Evolutionary conservation across 148 eudicot species (phyloP).

Genomic region (Heliamphora exappendiculata): DNA sequence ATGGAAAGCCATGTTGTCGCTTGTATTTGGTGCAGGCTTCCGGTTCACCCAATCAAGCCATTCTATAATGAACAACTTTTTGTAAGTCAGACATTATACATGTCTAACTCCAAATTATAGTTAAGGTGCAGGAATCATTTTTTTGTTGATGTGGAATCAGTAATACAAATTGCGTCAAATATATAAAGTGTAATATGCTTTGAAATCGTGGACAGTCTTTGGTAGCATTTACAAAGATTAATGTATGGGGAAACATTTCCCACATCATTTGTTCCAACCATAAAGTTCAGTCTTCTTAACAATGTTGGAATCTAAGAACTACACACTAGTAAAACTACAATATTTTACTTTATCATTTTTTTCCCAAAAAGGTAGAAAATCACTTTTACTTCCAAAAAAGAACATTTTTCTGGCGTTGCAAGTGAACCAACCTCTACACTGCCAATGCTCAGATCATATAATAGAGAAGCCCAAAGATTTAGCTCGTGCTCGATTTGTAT

Average conservation of each 20-base stretch:
- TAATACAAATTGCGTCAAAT: conserved; percentile 8
- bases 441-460: too few relatives aligned
- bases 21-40: conserved; percentile 86
- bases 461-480: too few relatives aligned
- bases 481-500: too few relatives aligned
- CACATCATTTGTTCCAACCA: background rate
- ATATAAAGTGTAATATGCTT: background rate
- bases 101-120: conserved; percentile 17
- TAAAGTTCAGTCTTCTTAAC: background rate
- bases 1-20: conserved; percentile 84
- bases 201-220: background rate
- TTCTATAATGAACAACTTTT: conserved; percentile 11
- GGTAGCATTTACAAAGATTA: background rate
- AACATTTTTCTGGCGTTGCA: background rate
- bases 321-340: background rate
- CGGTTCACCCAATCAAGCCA: conserved; percentile 50
- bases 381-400: background rate
- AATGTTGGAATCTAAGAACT: background rate
- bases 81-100: conserved; percentile 12
- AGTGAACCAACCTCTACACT: too few relatives aligned
- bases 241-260: background rate
- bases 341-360: background rate
- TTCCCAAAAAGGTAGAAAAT: background rate
- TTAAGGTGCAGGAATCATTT: conserved; percentile 18
- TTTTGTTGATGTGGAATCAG: conserved; percentile 17